Conservation (phyloP, 257 asterid species). For the Leptodermis oblonga region DNA sequence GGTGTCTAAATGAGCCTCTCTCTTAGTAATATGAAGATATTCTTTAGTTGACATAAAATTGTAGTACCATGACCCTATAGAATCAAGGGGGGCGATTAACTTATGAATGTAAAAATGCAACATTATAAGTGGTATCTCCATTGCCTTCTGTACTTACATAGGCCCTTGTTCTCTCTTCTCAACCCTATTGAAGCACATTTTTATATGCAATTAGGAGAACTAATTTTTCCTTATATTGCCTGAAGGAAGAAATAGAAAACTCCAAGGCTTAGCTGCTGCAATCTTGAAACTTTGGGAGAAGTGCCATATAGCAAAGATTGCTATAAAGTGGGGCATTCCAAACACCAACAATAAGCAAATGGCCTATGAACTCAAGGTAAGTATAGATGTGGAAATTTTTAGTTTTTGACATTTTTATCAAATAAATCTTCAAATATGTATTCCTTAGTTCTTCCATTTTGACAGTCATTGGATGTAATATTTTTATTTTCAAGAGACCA, state of each 20-base stretch:
- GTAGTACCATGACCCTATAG: no score
- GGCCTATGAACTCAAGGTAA: conserved; percentile 92
- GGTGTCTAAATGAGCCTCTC: neutral
- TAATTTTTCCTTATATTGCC: conserved; percentile 9
- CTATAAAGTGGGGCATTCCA: conserved; percentile 85
- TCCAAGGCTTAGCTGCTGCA: conserved; percentile 88
- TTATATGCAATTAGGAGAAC: neutral
- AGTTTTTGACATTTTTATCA: neutral
- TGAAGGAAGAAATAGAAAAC: conserved; percentile 84
- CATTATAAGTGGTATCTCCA: neutral
- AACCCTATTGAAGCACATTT: neutral
- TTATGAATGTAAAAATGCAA: neutral
- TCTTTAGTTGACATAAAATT: neutral
- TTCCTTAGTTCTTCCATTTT: neutral
- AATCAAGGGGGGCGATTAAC: neutral
- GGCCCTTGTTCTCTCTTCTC: neutral
- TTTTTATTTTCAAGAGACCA: neutral
- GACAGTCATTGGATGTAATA: neutral
- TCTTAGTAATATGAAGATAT: neutral
- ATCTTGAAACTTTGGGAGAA: conserved; percentile 85
- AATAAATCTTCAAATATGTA: neutral
- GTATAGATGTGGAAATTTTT: conserved; percentile 25
- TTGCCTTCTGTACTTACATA: no score
- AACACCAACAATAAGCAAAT: conserved; percentile 84
- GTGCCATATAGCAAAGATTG: conserved; percentile 91